Conservation (phyloP, 2,329 filamentous ascomycete species). For the Fusarium staphyleae region DNA sequence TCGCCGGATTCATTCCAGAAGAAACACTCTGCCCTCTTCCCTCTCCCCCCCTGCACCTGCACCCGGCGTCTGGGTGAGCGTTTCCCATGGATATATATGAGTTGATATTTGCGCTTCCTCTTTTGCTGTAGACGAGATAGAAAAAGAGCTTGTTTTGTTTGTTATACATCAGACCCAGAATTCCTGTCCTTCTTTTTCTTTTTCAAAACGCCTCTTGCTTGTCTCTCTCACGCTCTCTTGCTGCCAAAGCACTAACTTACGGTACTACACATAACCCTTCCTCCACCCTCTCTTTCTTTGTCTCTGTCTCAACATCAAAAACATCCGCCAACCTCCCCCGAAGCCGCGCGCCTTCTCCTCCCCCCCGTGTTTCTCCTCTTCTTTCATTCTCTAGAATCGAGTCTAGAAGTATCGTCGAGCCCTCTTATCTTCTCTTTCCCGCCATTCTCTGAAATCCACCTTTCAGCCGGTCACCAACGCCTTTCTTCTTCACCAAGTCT, state of each 20-base stretch:
- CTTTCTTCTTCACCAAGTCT: conserved; percentile 11
- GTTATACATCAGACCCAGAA: background rate
- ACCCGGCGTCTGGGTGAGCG: conserved; percentile 3
- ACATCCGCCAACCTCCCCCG: conserved; percentile 18
- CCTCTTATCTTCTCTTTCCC: background rate
- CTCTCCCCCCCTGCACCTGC: conserved; percentile 12
- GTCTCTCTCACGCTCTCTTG: conserved; percentile 1
- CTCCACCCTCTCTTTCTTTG: conserved; percentile 9
- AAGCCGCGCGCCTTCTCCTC: conserved; percentile 17
- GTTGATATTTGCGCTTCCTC: conserved; percentile 7
- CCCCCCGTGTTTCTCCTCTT: conserved; percentile 14
- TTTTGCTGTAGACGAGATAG: background rate
- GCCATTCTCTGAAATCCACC: background rate
- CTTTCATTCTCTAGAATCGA: conserved; percentile 9
- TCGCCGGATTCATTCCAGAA: conserved; percentile 30
- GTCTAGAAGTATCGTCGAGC: background rate
- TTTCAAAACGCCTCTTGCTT: background rate
- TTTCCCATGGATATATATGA: conserved; percentile 24
- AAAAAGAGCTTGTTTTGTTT: background rate
- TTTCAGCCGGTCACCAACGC: conserved; percentile 10
- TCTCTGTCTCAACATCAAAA: conserved; percentile 15
- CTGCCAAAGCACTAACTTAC: background rate
- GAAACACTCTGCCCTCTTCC: too few species aligned
- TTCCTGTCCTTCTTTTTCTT: conserved; percentile 14
- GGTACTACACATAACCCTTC: background rate